These are phyloP conservation scores for Fomitopsis pulvina DNA, from an alignment of 768 basidiomycete genomes.

Conservation along the genomic window DNA sequence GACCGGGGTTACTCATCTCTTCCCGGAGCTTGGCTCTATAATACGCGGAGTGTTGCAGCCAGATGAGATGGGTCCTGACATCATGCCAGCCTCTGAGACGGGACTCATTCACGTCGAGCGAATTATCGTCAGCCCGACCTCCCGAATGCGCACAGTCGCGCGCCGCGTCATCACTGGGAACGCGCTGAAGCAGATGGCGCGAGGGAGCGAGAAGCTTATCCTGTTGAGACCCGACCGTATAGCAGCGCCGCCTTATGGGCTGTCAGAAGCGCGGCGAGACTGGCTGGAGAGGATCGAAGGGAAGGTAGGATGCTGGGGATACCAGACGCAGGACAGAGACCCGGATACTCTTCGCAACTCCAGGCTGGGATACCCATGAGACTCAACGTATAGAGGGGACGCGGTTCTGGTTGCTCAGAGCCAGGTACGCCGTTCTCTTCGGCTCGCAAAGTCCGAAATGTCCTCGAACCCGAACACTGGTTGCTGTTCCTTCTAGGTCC, in stretches of 20 bases:
- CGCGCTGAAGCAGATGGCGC: background rate
- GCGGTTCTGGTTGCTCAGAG: background rate
- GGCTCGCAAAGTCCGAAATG: background rate
- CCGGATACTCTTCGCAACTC: background rate
- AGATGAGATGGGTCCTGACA: background rate
- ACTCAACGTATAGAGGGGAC: background rate
- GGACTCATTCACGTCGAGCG: background rate
- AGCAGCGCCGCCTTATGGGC: background rate
- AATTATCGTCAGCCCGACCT: background rate
- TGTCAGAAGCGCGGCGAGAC: background rate
- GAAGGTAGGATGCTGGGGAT: background rate
- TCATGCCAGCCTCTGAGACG: background rate
- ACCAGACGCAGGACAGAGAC: background rate
- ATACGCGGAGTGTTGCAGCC: background rate
- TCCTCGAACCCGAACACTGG: background rate
- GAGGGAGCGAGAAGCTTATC: background rate
- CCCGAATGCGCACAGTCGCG: background rate
- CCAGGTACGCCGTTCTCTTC: background rate
- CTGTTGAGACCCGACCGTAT: background rate
- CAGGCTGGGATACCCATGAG: background rate
- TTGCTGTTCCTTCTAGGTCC: background rate
- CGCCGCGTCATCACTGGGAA: background rate
- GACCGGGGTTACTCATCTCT: background rate
- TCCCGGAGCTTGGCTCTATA: background rate
- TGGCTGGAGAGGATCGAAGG: conserved; percentile 2